phyloP scores from a whole-genome alignment of 345 rosid species.

The Hibiscus trionum region DNA sequence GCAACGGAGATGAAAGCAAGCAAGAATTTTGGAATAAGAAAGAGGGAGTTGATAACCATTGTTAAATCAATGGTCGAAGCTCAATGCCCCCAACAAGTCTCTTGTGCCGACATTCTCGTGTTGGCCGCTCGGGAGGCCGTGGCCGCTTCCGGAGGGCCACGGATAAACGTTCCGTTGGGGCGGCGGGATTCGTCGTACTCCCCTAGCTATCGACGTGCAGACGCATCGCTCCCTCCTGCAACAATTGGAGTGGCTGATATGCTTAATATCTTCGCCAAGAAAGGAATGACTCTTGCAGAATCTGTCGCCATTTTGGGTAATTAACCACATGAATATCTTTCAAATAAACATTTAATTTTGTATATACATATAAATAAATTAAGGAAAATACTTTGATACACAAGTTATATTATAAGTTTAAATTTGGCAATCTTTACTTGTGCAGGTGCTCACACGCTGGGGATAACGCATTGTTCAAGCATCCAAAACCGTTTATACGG shows the following conservation, averaged over 20 bases:
- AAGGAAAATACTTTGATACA: too few relatives aligned
- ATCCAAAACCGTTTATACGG: slow-evolving; percentile 20
- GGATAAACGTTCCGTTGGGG: slow-evolving; percentile 32
- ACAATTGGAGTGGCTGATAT: slow-evolving; percentile 29
- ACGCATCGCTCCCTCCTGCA: slow-evolving; percentile 32
- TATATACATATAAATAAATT: not conserved
- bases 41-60: slow-evolving; percentile 28
- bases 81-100: slow-evolving; percentile 36
- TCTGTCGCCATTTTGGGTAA: slow-evolving; percentile 45
- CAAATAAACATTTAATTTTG: not conserved
- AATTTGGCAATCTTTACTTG: slow-evolving; percentile 1
- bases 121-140: slow-evolving; percentile 42
- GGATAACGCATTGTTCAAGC: slow-evolving; percentile 37
- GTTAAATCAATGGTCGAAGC: slow-evolving; percentile 32
- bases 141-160: slow-evolving; percentile 26
- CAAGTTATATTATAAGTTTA: too few relatives aligned
- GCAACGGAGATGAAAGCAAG: slow-evolving; percentile 27
- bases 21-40: slow-evolving; percentile 39
- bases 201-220: slow-evolving; percentile 25
- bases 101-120: slow-evolving; percentile 38
- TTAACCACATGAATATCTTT: not conserved
- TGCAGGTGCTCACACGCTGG: slow-evolving; percentile 35
- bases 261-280: slow-evolving; percentile 23
- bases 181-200: slow-evolving; percentile 26
- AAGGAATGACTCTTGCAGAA: slow-evolving; percentile 33